Evolutionary conservation across 2,329 filamentous ascomycete genomes (phyloP), one percentile per base, ranked within the genome.

Genomic region (Xylaria sp.): DNA sequence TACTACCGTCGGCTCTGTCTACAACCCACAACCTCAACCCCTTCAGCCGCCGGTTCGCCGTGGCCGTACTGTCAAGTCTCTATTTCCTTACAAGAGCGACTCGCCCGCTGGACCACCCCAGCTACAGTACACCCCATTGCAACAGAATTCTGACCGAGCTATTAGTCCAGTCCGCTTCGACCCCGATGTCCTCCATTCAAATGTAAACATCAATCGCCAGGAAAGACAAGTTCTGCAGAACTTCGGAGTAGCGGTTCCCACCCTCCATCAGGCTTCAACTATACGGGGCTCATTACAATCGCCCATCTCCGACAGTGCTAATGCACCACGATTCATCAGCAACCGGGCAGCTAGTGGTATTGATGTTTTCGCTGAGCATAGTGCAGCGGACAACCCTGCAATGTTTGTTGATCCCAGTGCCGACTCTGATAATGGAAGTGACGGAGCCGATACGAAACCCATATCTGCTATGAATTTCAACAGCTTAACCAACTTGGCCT

Each of bases 1-100:
- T 72, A 87, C 85, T 17, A 87, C 85, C 7, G 85, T 85, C 25
- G 85, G 85, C n/a, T 86, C 85, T 3, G 79, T 86, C 53, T 87
- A 85, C 76, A 84, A 85, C 38, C 84, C 85, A 2, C 79, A 79
- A 65, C 74, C 79, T 15, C 79, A 81, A 47, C 82, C 83, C 15
- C 77, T 87, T 29, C 84, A 86, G 67, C 81, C 85, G 50, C 85
- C 85, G 36, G 76, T 82, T 63, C 83, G 85, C 61, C 83, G 84
- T 68, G 83, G 83, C 17, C 82, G 85, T 59, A 78, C 80, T 38
- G 72, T 80, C 70, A 84, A 83, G 74, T 82, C 31, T 65, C 80
- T 45, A 70, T 82, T 56, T 72, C 74, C 39, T 63, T 84, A 58
- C 74, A 72, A 72, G 39, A 71, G 69, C 20, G 64, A 73, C 17